Evolutionary conservation across 805 yeast genomes (phyloP).

Genomic region (Saturnispora sekii): DNA sequence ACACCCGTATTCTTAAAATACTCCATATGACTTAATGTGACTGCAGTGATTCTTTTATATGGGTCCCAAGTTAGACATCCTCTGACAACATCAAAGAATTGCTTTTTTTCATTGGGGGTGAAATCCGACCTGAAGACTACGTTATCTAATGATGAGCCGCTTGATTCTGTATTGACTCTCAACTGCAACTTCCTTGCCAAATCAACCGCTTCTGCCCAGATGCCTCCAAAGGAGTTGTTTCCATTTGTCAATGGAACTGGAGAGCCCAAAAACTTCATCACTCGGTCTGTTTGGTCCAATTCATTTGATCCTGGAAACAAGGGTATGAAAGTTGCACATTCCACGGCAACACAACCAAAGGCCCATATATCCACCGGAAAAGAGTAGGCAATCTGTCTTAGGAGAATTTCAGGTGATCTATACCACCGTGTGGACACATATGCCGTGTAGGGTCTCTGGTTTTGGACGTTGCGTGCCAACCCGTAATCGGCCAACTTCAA

Average conservation of each 20-base stretch:
- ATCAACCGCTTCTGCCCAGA: constrained; percentile 54
- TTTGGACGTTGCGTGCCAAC: constrained; percentile 51
- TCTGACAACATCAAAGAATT: constrained; percentile 33
- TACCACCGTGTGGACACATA: constrained; percentile 85
- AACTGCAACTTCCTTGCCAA: constrained; percentile 37
- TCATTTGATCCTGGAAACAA: constrained; percentile 78
- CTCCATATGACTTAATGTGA: constrained; percentile 36
- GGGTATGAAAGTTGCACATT: constrained; percentile 63
- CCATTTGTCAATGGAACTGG: constrained; percentile 35
- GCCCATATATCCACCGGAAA: constrained; percentile 81
- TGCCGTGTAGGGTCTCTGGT: constrained; percentile 52
- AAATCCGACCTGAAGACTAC: constrained; percentile 39
- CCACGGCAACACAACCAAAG: constrained; percentile 70
- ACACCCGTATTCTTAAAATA: constrained; percentile 42
- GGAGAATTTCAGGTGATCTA: constrained; percentile 69
- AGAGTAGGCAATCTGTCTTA: constrained; percentile 53
- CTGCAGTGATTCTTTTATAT: constrained; percentile 43
- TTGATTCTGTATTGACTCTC: constrained; percentile 16
- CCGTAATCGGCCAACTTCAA: constrained; percentile 79
- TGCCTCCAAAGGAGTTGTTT: constrained; percentile 49
- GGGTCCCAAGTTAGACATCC: constrained; percentile 75
- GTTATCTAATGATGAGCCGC: constrained; percentile 38
- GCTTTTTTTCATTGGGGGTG: constrained; percentile 25
- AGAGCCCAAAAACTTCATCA: constrained; percentile 61
- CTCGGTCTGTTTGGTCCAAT: constrained; percentile 66